Percentiles rank a stretch among this genome's conserved stretches.
These are phyloP conservation scores for Stylosanthes scabra DNA, from an alignment of 331 rosid species.

Conservation along the genomic window DNA sequence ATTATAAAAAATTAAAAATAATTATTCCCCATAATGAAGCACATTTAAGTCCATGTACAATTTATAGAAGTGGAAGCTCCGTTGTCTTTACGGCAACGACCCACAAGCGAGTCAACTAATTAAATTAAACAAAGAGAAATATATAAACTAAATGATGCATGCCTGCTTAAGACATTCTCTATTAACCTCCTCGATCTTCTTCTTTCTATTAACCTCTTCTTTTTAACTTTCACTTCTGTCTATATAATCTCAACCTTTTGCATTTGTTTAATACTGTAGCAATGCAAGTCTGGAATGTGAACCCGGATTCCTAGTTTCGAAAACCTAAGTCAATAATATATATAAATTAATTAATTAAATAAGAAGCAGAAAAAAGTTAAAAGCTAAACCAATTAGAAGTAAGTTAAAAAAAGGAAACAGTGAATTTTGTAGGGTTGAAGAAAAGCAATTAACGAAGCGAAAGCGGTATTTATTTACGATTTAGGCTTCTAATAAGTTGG, in stretches of 20 bases:
- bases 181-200: not conserved
- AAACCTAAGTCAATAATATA: conserved; percentile 43
- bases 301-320: conserved; percentile 23
- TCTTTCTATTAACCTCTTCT: not conserved
- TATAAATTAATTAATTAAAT: not conserved
- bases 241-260: not conserved
- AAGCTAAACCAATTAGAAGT: not conserved
- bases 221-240: not conserved
- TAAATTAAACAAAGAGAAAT: not conserved
- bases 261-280: not conserved
- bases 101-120: conserved; percentile 17
- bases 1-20: not conserved
- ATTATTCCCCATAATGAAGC: not conserved
- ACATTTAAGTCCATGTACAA: not conserved
- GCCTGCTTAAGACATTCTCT: conserved; percentile 38
- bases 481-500: conserved; percentile 32
- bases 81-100: conserved; percentile 63
- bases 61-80: conserved; percentile 41
- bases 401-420: conserved; percentile 11
- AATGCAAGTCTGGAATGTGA: conserved; percentile 12
- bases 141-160: conserved; percentile 3
- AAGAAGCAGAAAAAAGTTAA: not conserved
- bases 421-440: conserved; percentile 8
- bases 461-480: too few species aligned
- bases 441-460: conserved; percentile 9